Conservation (phyloP, 495 filamentous ascomycete genomes). For the Lindgomyces ingoldianus region DNA sequence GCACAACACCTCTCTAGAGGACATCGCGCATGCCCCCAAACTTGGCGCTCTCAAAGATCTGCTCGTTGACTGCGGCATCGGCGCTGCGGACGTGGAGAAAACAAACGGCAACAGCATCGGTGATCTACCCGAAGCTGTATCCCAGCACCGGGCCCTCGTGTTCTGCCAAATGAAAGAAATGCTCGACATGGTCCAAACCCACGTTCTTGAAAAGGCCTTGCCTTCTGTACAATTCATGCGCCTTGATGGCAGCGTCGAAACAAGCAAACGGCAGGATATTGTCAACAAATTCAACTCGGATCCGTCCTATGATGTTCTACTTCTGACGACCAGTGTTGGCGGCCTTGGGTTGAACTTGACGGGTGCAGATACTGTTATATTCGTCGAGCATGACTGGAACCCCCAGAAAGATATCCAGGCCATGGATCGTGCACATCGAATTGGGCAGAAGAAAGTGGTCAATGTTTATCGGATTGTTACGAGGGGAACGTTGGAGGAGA, state of each 20-base stretch:
- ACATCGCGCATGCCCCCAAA: constrained; percentile 88
- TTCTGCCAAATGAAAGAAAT: constrained; percentile 99
- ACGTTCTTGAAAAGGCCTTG: constrained; percentile 81
- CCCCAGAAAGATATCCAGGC: constrained; percentile 98
- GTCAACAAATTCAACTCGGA: constrained; percentile 99
- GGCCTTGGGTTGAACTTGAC: constrained; percentile 94
- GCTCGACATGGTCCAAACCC: constrained; percentile 95
- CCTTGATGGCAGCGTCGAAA: constrained; percentile 87
- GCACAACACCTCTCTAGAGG: constrained; percentile 72
- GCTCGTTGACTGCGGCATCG: constrained; percentile 93
- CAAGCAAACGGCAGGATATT: constrained; percentile 87
- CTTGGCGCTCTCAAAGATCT: constrained; percentile 85
- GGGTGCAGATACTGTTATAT: constrained; percentile 97
- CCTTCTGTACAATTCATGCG: constrained; percentile 87
- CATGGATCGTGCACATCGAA: constrained; percentile 98
- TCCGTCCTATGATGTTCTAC: constrained; percentile 88
- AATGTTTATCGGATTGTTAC: constrained; percentile 99
- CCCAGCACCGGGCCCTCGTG: constrained; percentile 90
- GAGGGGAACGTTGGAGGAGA: constrained; percentile 93
- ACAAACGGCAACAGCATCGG: constrained; percentile 38
- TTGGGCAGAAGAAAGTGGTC: constrained; percentile 98
- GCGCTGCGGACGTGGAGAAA: constrained; percentile 59
- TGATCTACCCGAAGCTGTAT: constrained; percentile 74
- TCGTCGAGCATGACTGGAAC: constrained; percentile 99
- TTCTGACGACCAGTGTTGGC: constrained; percentile 92